Base-by-base conservation (phyloP, 192 early-diverging fungal genomes). In the Coemansia reversa region DNA sequence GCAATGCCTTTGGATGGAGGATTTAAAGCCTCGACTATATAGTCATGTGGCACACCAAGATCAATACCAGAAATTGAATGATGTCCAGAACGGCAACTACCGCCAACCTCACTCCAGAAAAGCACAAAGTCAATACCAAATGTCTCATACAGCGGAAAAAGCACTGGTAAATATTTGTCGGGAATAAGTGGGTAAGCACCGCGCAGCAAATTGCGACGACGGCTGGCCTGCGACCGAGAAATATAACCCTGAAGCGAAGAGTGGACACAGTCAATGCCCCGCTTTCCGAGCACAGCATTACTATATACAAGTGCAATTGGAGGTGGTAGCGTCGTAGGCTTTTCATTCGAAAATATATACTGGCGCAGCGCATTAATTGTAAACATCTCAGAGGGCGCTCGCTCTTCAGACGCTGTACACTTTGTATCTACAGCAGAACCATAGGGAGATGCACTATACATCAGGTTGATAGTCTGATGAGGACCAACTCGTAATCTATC, bases 11-110 rank as follows among this genome's bases (percentile, higher is more conserved):
- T 63, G 47, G 64, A 55, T 63, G 53, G 80, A 60, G 72, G 74
- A 62, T 60, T 78, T 52, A 78, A 53, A 22, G 76, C 60, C 54
- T 76, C 85, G 62, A 82, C 84, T 64, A 90, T 82, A 8, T 86
- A 88, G 60, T 89, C 87, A 57, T 87, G 84, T 20, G 87, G 93
- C 23, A 94, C 86, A 5, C 89, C 88, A 5, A 95, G 71, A 63
- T 96, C 95, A 51, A 95, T 94, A 18, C 95, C 95, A 22, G 92
- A 90, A 56, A 96, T 93, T 49, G 91, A 94, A 59, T 96, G 94
- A 67, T 98, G 94, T 1, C 96, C 95, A 18, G 65, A 57, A 19
- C 67, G 69, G 11, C 20, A 45, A 7, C 45, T 14, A 3, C 64
- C 74, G 48, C 66, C 79, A 3, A 54, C 23, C 32, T 72, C 67